These are phyloP conservation scores for Chytriomyces hyalinus DNA, from an alignment of 192 early-diverging fungal genomes.

Conservation along the genomic window DNA sequence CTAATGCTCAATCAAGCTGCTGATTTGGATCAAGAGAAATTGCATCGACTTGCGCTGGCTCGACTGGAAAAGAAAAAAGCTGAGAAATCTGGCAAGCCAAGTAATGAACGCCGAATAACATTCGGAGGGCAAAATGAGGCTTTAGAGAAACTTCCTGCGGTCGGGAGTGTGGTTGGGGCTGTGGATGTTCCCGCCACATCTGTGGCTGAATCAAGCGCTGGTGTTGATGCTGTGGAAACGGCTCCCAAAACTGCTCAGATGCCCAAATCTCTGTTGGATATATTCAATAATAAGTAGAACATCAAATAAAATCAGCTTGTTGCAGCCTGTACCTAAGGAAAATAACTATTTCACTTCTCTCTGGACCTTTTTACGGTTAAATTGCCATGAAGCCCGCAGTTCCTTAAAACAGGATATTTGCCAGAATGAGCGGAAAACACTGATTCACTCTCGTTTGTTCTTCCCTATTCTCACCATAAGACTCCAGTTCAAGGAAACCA, in stretches of 20 bases:
- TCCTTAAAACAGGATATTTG: too few species aligned
- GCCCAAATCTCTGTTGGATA: background rate
- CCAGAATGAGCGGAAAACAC: too few species aligned
- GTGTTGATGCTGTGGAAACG: background rate
- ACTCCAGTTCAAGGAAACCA: too few species aligned
- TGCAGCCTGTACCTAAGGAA: too few species aligned
- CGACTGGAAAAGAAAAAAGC: constrained; percentile 29
- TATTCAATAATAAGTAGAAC: background rate
- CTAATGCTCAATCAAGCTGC: constrained; percentile 39
- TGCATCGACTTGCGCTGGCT: constrained; percentile 21
- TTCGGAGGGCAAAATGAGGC: background rate
- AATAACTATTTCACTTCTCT: too few species aligned
- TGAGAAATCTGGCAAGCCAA: background rate
- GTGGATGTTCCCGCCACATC: background rate
- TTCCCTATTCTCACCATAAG: too few species aligned
- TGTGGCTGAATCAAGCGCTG: background rate
- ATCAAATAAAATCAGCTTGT: background rate
- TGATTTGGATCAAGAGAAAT: constrained; percentile 37
- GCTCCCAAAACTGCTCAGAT: background rate
- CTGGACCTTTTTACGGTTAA: too few species aligned
- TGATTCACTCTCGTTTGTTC: too few species aligned
- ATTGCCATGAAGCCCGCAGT: too few species aligned
- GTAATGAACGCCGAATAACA: background rate
- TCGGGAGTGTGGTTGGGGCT: background rate
- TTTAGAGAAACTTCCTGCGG: background rate